Evolutionary conservation across 2,329 filamentous ascomycete genomes (phyloP).

Genomic region (Pseudogymnoascus sp.): DNA sequence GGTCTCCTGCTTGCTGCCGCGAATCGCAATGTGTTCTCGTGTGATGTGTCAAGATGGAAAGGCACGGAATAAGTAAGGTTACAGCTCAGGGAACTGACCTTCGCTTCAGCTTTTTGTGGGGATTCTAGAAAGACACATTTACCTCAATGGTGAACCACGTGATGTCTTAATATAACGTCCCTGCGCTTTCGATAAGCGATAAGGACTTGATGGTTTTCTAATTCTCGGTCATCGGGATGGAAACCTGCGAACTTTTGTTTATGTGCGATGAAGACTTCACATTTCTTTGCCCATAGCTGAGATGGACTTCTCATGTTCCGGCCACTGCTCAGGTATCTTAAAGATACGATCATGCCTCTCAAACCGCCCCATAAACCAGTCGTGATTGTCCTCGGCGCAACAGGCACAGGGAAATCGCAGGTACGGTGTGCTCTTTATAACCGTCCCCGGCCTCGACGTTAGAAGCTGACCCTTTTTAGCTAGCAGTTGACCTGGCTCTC

Average conservation of each 20-base stretch:
- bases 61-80: constrained; percentile 8
- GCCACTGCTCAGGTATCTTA: constrained; percentile 9
- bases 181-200: constrained; percentile 5
- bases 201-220: neutral
- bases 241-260: constrained; percentile 17
- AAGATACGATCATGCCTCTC: constrained; percentile 19
- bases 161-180: constrained; percentile 8
- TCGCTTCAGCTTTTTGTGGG: constrained; percentile 10
- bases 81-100: constrained; percentile 9
- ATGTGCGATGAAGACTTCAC: neutral
- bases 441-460: constrained; percentile 10
- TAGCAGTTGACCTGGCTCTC: constrained; percentile 75
- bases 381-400: constrained; percentile 78
- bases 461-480: constrained; percentile 17
- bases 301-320: constrained; percentile 6
- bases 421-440: constrained; percentile 36
- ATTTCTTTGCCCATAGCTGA: neutral
- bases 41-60: constrained; percentile 12
- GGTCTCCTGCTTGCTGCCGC: constrained; percentile 8
- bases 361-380: constrained; percentile 50
- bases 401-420: constrained; percentile 89
- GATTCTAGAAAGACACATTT: constrained; percentile 9
- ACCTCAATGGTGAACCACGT: constrained; percentile 10
- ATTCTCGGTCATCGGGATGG: constrained; percentile 6
- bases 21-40: constrained; percentile 14